phyloP scores from a whole-genome alignment of 768 basidiomycete species.

The Suillus alpinus region DNA sequence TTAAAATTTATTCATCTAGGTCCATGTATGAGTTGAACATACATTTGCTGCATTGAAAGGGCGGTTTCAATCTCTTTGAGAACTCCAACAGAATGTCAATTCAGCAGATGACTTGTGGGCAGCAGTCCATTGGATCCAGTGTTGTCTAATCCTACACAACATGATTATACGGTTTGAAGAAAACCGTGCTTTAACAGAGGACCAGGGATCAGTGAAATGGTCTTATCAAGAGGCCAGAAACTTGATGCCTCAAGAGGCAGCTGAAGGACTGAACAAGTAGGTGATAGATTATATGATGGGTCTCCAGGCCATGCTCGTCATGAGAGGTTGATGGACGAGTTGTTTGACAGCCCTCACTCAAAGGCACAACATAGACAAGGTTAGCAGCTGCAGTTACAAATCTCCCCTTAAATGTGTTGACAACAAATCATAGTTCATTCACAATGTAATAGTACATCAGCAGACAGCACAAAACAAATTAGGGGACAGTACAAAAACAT shows the following conservation, averaged over 20 bases:
- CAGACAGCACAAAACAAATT: background rate
- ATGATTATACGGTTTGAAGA: constrained; percentile 10
- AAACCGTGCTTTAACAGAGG: too few relatives aligned
- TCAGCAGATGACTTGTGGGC: background rate
- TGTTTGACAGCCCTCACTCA: background rate
- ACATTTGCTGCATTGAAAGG: constrained; percentile 6
- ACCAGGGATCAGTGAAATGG: too few relatives aligned
- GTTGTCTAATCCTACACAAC: constrained; percentile 5
- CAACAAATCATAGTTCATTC: too few relatives aligned
- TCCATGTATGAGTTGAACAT: constrained; percentile 4
- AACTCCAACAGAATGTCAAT: background rate
- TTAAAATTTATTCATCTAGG: constrained; percentile 3
- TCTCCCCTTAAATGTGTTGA: too few relatives aligned
- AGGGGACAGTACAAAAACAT: background rate
- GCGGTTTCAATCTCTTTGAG: constrained; percentile 1
- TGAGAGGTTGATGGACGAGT: background rate
- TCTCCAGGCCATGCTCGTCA: background rate
- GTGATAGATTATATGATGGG: background rate
- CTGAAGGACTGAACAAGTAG: background rate
- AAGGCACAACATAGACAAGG: background rate
- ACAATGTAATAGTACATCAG: too few relatives aligned
- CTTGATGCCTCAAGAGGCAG: too few relatives aligned
- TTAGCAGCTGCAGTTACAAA: too few relatives aligned
- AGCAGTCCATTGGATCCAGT: background rate
- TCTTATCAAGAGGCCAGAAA: too few relatives aligned